Percentiles rank a stretch among this genome's conserved stretches.
Conservation (phyloP, 352 stramenopile genomes). For the Globisporangium orthogonon region DNA sequence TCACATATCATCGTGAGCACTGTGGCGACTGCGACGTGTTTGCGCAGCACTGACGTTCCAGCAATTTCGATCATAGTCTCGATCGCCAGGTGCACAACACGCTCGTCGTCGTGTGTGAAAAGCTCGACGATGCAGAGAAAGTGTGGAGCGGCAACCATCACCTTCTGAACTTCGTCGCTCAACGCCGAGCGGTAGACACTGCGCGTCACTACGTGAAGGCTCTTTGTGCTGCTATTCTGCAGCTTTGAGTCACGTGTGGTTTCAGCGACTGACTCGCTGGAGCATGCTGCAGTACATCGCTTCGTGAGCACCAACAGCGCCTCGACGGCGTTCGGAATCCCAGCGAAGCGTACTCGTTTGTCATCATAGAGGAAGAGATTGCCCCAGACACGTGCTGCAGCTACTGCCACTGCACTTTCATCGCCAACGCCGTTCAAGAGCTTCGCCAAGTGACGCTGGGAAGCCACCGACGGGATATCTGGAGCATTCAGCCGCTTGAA, state of each 20-base stretch:
- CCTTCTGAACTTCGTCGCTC: conserved; percentile 23
- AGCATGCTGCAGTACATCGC: conserved; percentile 6
- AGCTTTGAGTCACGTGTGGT: too few species aligned
- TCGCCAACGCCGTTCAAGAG: conserved; percentile 16
- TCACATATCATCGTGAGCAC: conserved; percentile 35
- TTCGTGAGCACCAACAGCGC: conserved; percentile 33
- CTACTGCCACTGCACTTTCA: conserved; percentile 15
- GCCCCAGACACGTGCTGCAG: conserved; percentile 46
- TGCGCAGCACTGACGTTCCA: conserved; percentile 11
- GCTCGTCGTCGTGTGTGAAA: conserved; percentile 30
- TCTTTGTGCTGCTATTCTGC: conserved; percentile 13
- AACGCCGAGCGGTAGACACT: conserved; percentile 19
- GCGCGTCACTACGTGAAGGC: conserved; percentile 24
- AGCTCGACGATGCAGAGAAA: conserved; percentile 42
- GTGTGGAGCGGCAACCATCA: conserved; percentile 27
- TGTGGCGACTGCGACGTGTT: conserved; percentile 28
- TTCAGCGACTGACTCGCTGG: too few species aligned
- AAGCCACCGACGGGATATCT: conserved; percentile 28
- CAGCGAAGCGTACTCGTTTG: conserved; percentile 40
- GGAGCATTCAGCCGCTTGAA: conserved; percentile 48
- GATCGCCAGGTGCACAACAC: conserved; percentile 34
- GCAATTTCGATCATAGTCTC: conserved; percentile 30
- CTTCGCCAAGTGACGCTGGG: conserved; percentile 40
- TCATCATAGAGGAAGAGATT: conserved; percentile 58
- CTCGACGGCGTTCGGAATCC: conserved; percentile 28